These are phyloP conservation scores for Lichtheimia ornata DNA, from an alignment of 371 early-diverging fungal genomes.

Conservation along the genomic window DNA sequence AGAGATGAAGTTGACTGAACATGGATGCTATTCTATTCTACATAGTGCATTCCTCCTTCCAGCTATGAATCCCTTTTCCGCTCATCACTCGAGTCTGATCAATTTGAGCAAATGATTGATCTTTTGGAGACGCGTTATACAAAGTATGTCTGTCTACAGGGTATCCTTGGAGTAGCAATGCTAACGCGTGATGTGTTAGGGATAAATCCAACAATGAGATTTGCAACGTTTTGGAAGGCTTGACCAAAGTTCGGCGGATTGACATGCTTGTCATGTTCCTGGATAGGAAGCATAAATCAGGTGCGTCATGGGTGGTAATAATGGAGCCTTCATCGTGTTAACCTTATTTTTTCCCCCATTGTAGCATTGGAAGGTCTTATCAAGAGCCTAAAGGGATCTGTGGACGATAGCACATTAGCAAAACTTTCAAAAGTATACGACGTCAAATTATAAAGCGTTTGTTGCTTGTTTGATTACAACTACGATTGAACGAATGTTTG, in stretches of 20 bases:
- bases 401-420: not conserved
- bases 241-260: constrained; percentile 63
- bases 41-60: constrained; percentile 56
- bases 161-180: not conserved
- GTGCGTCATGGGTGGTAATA: constrained; percentile 29
- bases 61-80: constrained; percentile 61
- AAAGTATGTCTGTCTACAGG: constrained; percentile 5
- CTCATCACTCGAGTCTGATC: constrained; percentile 72
- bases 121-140: constrained; percentile 46
- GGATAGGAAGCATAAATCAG: constrained; percentile 52
- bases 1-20: not conserved
- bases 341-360: not conserved
- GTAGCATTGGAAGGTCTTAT: constrained; percentile 16
- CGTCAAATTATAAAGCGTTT: constrained; percentile 9
- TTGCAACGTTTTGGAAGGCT: constrained; percentile 41
- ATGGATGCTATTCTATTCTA: constrained; percentile 7
- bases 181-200: constrained; percentile 10
- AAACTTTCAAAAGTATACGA: constrained; percentile 15
- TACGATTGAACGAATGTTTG: no score
- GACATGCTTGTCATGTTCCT: constrained; percentile 73
- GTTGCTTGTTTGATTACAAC: no score
- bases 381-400: constrained; percentile 7
- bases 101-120: constrained; percentile 63
- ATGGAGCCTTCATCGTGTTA: not conserved
- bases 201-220: constrained; percentile 41